Base-by-base conservation (phyloP, 2,329 filamentous ascomycete genomes). In the Shiraia sp. region DNA sequence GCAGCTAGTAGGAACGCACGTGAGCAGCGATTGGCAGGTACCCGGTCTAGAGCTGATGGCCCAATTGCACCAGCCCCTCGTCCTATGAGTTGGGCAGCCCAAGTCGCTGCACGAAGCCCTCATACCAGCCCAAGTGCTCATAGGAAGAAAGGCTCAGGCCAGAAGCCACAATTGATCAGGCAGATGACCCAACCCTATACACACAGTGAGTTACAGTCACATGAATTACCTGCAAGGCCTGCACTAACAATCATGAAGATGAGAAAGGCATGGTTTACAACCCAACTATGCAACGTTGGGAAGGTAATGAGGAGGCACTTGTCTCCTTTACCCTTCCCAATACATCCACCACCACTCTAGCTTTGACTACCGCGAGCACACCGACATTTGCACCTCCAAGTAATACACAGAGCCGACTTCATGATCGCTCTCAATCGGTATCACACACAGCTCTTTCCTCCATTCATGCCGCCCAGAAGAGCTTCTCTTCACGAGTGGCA, bases 191-290 rank as follows among this genome's bases (percentile, higher is more conserved):
- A 84, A 47, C 88, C 87, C 57, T 86, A 89, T 55, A 78, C 86
- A 24, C 95, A 92, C 75, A 85, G 90, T 95, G 78, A 76, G 83
- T 76, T 10, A n/a, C n/a, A 9, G 2, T 6, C 26, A 17, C 2
- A 9, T 33, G 6, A 22, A 10, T 25, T 19, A 33, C 30, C 17
- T 19, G 9, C 10, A 14, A 13, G 22, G 32, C 41, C 23, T 31
- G n/a, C n/a, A 38, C 42, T 52, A 39, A 53, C 47, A 37, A 33
- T 48, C 57, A 33, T 40, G 28, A 56, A 92, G 89, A 85, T 61
- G 81, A 96, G 47, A 93, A 96, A 69, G 93, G 92, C 51, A 99
- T 99, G 93, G 86, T 83, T 40, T 99, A 96, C 68, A 97, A 99
- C 62, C 89, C 93, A 6, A 76, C 80, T 19, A 87, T 88, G 7